A percentile compares a stretch with the other conserved stretches of the same genome.
Conservation (phyloP, 2,329 filamentous ascomycete genomes). For the Byssochlamys sp. region DNA sequence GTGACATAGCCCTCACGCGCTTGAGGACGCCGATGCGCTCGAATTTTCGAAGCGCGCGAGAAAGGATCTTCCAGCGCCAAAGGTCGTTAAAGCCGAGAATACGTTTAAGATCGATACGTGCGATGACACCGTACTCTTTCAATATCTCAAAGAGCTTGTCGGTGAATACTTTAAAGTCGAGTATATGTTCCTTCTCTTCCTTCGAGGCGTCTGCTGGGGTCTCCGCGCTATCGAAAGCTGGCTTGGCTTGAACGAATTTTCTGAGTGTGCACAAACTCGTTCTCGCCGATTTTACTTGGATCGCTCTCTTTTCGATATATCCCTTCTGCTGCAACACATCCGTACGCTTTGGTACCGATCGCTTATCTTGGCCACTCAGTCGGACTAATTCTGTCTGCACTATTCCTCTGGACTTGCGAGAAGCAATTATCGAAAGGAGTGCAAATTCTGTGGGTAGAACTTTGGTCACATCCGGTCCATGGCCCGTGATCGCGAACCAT, state of each 20-base stretch:
- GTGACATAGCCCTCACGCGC: slow-evolving; percentile 34
- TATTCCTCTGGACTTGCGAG: slow-evolving; percentile 45
- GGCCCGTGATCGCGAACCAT: slow-evolving; percentile 53
- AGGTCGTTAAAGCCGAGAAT: slow-evolving; percentile 33
- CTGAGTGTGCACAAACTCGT: slow-evolving; percentile 50
- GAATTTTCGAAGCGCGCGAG: slow-evolving; percentile 35
- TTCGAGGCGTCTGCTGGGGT: slow-evolving; percentile 8
- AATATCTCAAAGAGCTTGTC: slow-evolving; percentile 41
- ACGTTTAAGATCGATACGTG: slow-evolving; percentile 43
- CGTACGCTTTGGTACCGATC: slow-evolving; percentile 54
- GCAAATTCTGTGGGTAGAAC: slow-evolving; percentile 47
- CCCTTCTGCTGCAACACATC: slow-evolving; percentile 48
- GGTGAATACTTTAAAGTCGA: slow-evolving; percentile 43
- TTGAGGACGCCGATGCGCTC: slow-evolving; percentile 38
- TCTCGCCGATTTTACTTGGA: slow-evolving; percentile 40
- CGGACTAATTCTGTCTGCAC: slow-evolving; percentile 47
- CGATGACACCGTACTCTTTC: slow-evolving; percentile 42
- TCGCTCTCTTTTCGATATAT: slow-evolving; percentile 50
- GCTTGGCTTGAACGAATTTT: slow-evolving; percentile 31
- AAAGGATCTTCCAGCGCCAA: slow-evolving; percentile 34
- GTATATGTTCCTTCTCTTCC: slow-evolving; percentile 20
- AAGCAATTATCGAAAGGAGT: slow-evolving; percentile 50
- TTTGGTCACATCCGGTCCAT: slow-evolving; percentile 47
- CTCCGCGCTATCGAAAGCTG: slow-evolving; percentile 7
- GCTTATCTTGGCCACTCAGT: slow-evolving; percentile 54